Conservation (phyloP, 1,284 basidiomycete genomes). For the Ustilago hordei region DNA sequence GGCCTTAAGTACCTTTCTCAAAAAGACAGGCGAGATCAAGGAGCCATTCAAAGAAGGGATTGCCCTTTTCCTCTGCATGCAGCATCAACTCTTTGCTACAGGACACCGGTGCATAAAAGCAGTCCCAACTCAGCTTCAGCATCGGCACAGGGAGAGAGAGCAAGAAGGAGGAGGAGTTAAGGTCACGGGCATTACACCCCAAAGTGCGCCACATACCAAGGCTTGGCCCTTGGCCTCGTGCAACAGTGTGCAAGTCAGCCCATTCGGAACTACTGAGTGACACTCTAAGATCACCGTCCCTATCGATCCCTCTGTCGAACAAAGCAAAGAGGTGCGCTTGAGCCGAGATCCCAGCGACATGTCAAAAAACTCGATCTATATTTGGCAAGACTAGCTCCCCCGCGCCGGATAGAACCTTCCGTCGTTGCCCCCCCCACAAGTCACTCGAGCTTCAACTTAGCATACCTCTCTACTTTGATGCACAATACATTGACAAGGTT, state of each 20-base stretch:
- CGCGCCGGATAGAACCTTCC: not conserved
- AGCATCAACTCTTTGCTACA: not conserved
- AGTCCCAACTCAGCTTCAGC: not conserved
- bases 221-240: slow-evolving; percentile 2
- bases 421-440: not conserved
- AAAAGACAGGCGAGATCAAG: not conserved
- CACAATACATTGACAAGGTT: too few species aligned
- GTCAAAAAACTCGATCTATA: slow-evolving; percentile 1
- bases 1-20: slow-evolving; percentile 5
- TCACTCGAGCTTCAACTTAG: too few species aligned
- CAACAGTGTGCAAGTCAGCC: not conserved
- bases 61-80: not conserved
- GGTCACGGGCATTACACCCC: not conserved
- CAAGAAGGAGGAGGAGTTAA: not conserved
- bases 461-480: too few species aligned
- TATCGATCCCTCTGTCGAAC: not conserved
- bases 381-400: not conserved
- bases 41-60: not conserved
- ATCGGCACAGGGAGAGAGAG: not conserved
- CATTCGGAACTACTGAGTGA: not conserved
- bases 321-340: not conserved
- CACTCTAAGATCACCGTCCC: not conserved
- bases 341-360: slow-evolving; percentile 9
- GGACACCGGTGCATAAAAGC: slow-evolving; percentile 2
- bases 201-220: slow-evolving; percentile 12